A percentile compares a stretch with the other conserved stretches of the same genome.
Conservation (phyloP, 2,329 filamentous ascomycete genomes). For the Monosporascus ibericus region DNA sequence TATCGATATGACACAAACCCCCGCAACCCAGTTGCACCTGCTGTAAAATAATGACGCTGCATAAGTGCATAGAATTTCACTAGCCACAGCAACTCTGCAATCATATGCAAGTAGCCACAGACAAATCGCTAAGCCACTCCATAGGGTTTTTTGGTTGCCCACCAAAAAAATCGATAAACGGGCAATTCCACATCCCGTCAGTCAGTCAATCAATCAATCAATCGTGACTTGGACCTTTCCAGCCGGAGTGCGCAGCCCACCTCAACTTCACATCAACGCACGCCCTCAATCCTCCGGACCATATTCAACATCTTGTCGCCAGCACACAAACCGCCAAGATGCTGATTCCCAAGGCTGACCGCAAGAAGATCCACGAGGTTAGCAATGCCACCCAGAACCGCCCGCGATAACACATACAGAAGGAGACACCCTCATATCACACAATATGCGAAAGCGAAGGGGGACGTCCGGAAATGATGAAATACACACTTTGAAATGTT, state of each 20-base stretch:
- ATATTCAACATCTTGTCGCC: slow-evolving; percentile 44
- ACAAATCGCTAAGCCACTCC: background rate
- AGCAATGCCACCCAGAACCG: slow-evolving; percentile 8
- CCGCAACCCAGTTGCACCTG: background rate
- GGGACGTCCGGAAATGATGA: background rate
- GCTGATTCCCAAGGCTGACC: slow-evolving; percentile 99
- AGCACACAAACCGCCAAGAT: slow-evolving; percentile 55
- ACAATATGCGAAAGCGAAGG: slow-evolving; percentile 2
- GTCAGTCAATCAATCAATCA: background rate
- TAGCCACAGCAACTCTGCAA: background rate
- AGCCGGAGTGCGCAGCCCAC: slow-evolving; percentile 16
- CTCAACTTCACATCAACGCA: slow-evolving; percentile 14
- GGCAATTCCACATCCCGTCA: background rate
- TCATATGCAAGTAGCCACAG: background rate
- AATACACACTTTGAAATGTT: too few species aligned
- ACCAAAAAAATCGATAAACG: slow-evolving; percentile 2
- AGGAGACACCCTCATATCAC: too few species aligned
- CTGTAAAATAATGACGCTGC: background rate
- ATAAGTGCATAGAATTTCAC: background rate
- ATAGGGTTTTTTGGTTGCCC: slow-evolving; percentile 1
- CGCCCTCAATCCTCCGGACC: slow-evolving; percentile 29
- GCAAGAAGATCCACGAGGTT: slow-evolving; percentile 98
- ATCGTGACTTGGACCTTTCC: slow-evolving; percentile 5
- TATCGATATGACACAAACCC: background rate
- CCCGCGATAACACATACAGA: background rate